Evolutionary conservation across 306 rosid genomes (phyloP).

Genomic region (Cucumis cinereus): DNA sequence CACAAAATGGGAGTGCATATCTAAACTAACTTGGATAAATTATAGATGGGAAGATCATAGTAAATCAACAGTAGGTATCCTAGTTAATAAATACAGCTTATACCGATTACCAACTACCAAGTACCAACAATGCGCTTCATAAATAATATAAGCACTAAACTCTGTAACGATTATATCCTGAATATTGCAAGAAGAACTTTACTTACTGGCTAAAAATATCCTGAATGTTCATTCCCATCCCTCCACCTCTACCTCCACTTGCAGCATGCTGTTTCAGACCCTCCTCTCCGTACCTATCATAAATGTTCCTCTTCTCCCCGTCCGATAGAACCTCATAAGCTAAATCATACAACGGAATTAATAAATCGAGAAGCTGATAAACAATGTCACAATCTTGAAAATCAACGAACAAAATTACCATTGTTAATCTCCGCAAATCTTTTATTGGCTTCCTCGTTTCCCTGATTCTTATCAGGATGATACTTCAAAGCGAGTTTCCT

Average conservation of each 20-base stretch:
- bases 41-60: not conserved
- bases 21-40: not conserved
- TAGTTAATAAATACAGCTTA: not conserved
- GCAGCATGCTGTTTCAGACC: conserved; percentile 98
- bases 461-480: conserved; percentile 94
- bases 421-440: conserved; percentile 80
- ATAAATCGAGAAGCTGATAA: not conserved
- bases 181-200: not conserved
- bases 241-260: conserved; percentile 74
- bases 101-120: not conserved
- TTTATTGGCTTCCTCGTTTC: conserved; percentile 85
- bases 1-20: not conserved
- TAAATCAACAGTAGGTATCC: not conserved
- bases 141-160: not conserved
- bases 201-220: conserved; percentile 81
- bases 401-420: conserved; percentile 23
- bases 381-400: not conserved
- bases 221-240: conserved; percentile 73
- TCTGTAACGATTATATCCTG: not conserved
- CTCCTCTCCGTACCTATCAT: conserved; percentile 85
- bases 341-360: conserved; percentile 19
- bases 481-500: conserved; percentile 91
- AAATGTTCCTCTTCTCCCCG: conserved; percentile 68
- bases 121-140: not conserved
- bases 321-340: conserved; percentile 90